A percentile compares a stretch with the other conserved stretches of the same genome.
These are phyloP conservation scores for Metarhizium album DNA, from an alignment of 2,329 filamentous ascomycete genomes.

Conservation along the genomic window DNA sequence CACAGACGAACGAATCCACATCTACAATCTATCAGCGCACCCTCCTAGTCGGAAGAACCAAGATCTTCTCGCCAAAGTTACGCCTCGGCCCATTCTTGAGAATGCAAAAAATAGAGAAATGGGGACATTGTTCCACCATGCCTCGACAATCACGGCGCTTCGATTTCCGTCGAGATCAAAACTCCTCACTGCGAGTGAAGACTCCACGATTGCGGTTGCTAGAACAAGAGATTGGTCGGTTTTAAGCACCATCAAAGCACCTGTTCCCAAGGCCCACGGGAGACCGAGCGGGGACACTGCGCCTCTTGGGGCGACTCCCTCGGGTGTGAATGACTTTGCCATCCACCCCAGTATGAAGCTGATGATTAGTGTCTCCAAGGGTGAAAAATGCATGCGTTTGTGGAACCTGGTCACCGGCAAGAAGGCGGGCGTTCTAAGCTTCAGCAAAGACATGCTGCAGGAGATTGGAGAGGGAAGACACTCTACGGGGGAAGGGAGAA, in stretches of 20 bases:
- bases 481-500: constrained; percentile 70
- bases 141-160: constrained; percentile 68
- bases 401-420: constrained; percentile 97
- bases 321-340: constrained; percentile 90
- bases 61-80: constrained; percentile 54
- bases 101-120: constrained; percentile 82
- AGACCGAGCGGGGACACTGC: constrained; percentile 86
- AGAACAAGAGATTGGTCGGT: constrained; percentile 83
- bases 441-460: constrained; percentile 59
- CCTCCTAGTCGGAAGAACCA: constrained; percentile 46
- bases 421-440: constrained; percentile 87
- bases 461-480: constrained; percentile 68
- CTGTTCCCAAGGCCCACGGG: constrained; percentile 68
- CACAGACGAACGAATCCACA: constrained; percentile 88
- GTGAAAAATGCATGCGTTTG: constrained; percentile 81
- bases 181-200: constrained; percentile 77
- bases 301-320: constrained; percentile 64
- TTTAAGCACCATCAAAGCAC: constrained; percentile 79
- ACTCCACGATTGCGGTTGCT: constrained; percentile 83
- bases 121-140: constrained; percentile 78
- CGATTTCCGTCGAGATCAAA: constrained; percentile 79
- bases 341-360: constrained; percentile 95
- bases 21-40: constrained; percentile 76
- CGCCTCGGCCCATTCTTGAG: constrained; percentile 65
- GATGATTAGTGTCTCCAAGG: constrained; percentile 85